Base-by-base conservation (phyloP, 2,329 filamentous ascomycete genomes). In the Fusarium concolor region DNA sequence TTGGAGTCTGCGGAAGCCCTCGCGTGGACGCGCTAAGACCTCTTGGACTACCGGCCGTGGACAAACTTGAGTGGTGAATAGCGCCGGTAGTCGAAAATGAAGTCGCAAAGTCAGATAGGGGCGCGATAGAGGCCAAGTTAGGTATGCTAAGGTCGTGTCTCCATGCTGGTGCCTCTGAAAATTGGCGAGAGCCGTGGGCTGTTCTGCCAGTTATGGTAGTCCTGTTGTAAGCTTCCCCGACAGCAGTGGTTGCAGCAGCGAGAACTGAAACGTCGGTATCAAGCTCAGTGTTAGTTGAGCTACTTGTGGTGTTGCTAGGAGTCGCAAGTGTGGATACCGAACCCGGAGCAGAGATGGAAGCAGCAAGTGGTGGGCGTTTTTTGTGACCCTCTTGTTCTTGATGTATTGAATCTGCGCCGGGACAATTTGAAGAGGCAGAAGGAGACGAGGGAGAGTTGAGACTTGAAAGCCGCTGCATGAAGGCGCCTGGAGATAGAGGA, bases 381-480 rank as follows among this genome's bases (percentile, higher is more conserved):
- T 60, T 22, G 39, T 47, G 57, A 12, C 62, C 58, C 44, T 56
- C 62, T 46, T 69, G 55, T 49, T 59, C 52, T 39, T 65, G 52
- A 29, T 69, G 58, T 59, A 50, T 65, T 60, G 66, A 62, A 38
- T 72, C 62, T 37, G 52, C 44, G 18, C 41, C 29, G 29, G 59
- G 53, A 45, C 59, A 44, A 51, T 58, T 64, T 51, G 45, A 64
- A 45, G 61, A 52, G 47, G 28, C 37, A 57, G 60, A 64, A 46
- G 69, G 47, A 60, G 67, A 53, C 50, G 72, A 65, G 57, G 51
- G 49, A 68, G 72, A 57, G 53, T 67, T 66, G 67, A 59, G 52
- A 66, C 59, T 70, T 44, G 72, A 65, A 60, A 64, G 62, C 60
- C 74, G 70, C 66, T 73, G 76, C 76, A 78, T 78, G 67, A 76